A percentile compares a stretch with the other conserved stretches of the same genome.
Evolutionary conservation across 2,329 filamentous ascomycete genomes (phyloP).

Genomic region (Fusarium neocosmosporiellum): DNA sequence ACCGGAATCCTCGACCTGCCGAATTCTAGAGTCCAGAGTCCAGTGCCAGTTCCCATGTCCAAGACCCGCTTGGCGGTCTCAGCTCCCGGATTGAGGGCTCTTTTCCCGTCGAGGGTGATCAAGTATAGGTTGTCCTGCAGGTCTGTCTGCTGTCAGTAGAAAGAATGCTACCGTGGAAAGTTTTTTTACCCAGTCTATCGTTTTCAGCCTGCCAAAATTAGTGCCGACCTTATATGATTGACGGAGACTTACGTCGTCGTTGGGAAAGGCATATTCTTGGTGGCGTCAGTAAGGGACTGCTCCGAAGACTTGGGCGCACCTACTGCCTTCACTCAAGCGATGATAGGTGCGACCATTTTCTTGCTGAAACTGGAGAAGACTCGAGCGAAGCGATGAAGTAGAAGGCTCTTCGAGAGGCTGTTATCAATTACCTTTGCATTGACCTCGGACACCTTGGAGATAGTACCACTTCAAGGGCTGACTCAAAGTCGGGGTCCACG

Average conservation of each 20-base stretch:
- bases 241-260: conserved; percentile 23
- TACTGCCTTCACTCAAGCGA: conserved; percentile 26
- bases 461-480: conserved; percentile 19
- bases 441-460: too few species aligned
- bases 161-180: fast-evolving
- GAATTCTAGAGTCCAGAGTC: conserved; percentile 25
- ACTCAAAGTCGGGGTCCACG: conserved; percentile 16
- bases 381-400: conserved; percentile 20
- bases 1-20: not conserved
- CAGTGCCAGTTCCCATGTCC: conserved; percentile 28
- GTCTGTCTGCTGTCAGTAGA: not conserved
- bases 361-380: conserved; percentile 17
- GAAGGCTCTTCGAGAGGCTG: conserved; percentile 23
- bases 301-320: fast-evolving
- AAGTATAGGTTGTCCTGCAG: conserved; percentile 19
- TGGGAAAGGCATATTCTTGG: conserved; percentile 25
- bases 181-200: conserved; percentile 10
- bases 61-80: conserved; percentile 15
- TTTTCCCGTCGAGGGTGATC: conserved; percentile 18
- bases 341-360: conserved; percentile 30
- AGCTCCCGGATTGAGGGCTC: conserved; percentile 21
- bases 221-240: fast-evolving
- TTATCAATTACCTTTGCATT: not conserved
- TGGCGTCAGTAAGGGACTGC: fast-evolving
- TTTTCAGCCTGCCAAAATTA: conserved; percentile 11